Conservation (phyloP, 1,284 basidiomycete genomes). For the Marasmius sp. region DNA sequence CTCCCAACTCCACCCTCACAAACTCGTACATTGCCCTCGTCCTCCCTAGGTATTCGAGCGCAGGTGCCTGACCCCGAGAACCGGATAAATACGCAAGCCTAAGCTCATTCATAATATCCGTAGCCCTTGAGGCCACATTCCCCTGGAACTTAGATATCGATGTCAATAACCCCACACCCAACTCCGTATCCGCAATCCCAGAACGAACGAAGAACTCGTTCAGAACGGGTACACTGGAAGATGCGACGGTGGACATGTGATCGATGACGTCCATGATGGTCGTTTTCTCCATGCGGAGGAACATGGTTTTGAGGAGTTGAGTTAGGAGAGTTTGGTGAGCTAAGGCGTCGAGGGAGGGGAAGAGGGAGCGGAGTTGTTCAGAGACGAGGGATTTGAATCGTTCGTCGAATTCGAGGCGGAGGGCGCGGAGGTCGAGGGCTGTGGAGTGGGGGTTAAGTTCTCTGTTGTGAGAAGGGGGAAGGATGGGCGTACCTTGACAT, state of each 20-base stretch:
- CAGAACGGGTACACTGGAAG: not conserved
- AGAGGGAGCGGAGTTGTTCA: not conserved
- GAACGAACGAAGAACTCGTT: not conserved
- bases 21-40: not conserved
- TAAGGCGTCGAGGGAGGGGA: not conserved
- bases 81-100: not conserved
- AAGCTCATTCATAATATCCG: not conserved
- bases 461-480: not conserved
- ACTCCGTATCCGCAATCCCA: too few species aligned
- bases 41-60: not conserved
- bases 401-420: constrained; percentile 43
- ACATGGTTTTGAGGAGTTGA: not conserved
- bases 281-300: not conserved
- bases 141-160: not conserved
- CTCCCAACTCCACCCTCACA: not conserved
- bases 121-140: not conserved
- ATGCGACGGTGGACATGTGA: not conserved
- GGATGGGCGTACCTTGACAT: constrained; percentile 35
- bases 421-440: constrained; percentile 52
- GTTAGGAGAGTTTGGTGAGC: not conserved
- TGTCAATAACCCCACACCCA: not conserved
- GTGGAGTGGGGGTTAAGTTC: not conserved
- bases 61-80: not conserved
- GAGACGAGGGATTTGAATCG: constrained; percentile 32
- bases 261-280: not conserved